These are phyloP conservation scores for Paradendryphiella salina DNA, from an alignment of 2,329 filamentous ascomycete species.

Conservation along the genomic window DNA sequence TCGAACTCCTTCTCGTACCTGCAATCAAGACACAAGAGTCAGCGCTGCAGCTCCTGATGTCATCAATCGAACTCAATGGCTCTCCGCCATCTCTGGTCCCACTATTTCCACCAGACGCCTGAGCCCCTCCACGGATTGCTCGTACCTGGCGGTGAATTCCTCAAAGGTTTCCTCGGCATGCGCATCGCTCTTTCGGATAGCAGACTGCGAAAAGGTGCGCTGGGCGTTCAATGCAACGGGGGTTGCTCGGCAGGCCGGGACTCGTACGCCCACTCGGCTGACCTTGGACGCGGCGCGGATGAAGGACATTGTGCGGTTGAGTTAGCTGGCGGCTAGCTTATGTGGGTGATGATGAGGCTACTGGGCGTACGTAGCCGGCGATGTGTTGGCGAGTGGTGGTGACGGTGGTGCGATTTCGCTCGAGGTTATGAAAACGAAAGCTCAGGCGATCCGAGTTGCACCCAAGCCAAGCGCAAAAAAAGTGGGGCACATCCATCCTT, in stretches of 20 bases:
- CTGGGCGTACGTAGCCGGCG: slow-evolving; percentile 28
- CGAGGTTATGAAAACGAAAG: slow-evolving; percentile 33
- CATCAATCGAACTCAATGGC: slow-evolving; percentile 38
- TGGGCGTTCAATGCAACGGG: slow-evolving; percentile 41
- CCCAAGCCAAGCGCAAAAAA: slow-evolving; percentile 28
- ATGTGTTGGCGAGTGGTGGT: slow-evolving; percentile 31
- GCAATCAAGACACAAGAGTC: slow-evolving; percentile 34
- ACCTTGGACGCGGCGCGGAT: slow-evolving; percentile 45
- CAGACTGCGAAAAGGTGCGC: slow-evolving; percentile 57
- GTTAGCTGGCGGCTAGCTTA: slow-evolving; percentile 32
- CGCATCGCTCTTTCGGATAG: slow-evolving; percentile 50
- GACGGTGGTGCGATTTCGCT: slow-evolving; percentile 26
- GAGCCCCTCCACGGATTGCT: slow-evolving; percentile 28
- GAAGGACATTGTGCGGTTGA: slow-evolving; percentile 44
- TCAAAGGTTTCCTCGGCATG: slow-evolving; percentile 97
- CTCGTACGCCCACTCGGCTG: slow-evolving; percentile 40
- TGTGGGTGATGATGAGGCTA: slow-evolving; percentile 19
- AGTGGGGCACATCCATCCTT: slow-evolving; percentile 22
- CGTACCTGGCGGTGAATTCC: slow-evolving; percentile 96
- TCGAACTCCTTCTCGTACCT: slow-evolving; percentile 99
- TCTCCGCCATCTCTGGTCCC: slow-evolving; percentile 19
- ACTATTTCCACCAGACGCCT: slow-evolving; percentile 14
- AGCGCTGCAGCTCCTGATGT: slow-evolving; percentile 28
- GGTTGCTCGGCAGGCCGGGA: slow-evolving; percentile 41
- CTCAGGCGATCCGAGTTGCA: slow-evolving; percentile 29